Base-by-base conservation (phyloP, 441 rosid genomes). In the Biscutella laevigata region DNA sequence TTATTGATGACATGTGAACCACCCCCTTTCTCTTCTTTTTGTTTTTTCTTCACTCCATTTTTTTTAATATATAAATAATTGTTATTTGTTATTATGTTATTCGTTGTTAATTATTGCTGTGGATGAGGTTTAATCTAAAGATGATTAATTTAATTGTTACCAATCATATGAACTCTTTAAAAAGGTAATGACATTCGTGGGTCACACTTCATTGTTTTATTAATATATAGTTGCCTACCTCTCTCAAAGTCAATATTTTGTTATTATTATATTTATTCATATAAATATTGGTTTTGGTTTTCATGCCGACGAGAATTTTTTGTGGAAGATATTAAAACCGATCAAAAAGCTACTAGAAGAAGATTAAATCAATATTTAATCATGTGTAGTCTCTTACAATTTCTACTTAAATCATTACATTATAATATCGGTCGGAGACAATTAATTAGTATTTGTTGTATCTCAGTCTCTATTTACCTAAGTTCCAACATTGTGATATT, bases 201-300 rank as follows among this genome's bases (percentile, higher is more conserved):
- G 41, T 53, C 54, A 44, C 13, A 45, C 28, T 34, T 45, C 46
- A 35, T 44, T 53, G 35, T 16, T 21, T 28, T 62, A 29, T 38
- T n/a, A 11, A 13, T 34, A 24, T 32, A 32, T 6, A 33, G 6
- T 25, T 68, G 1, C 64, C 61, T 17, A 68, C 35, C 35, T 66
- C 58, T 67, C 59, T 38, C 70, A 60, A 74, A 74, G 81, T 82
- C 88, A 74, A 78, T 78, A 72, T 64, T 74, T 64, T 74, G 71
- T 62, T 53, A 28, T 29, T 52, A 60, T 27, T 34, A 28, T 53
- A n/a, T n/a, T n/a, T 42, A 9, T 30, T 39, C 21, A 38, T 22
- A 39, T 46, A 36, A 10, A n/a, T 36, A 17, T 37, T 38, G 30
- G 28, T 28, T 41, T 29, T 38, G 40, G n/a, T 50, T 22, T 41